Percentiles rank a stretch among this genome's conserved stretches.
These are phyloP conservation scores for Lentithecium fluviatile DNA, from an alignment of 495 filamentous ascomycete genomes.

Conservation along the genomic window DNA sequence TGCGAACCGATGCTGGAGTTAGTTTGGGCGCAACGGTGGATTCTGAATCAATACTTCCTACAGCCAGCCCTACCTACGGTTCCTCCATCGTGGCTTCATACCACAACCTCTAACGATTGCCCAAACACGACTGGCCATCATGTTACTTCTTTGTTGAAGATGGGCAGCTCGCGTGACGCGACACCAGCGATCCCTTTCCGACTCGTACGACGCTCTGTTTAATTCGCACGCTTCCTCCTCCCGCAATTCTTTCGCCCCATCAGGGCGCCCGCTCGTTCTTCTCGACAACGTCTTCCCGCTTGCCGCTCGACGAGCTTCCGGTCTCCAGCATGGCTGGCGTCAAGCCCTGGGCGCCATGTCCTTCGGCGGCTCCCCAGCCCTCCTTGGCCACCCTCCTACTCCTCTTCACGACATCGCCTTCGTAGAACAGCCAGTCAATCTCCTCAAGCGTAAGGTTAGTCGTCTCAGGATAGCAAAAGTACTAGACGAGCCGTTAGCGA, in stretches of 20 bases:
- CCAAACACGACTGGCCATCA: too few relatives aligned
- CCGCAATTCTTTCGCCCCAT: not conserved
- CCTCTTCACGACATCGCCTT: conserved; percentile 12
- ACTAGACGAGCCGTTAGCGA: conserved; percentile 4
- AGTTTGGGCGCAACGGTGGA: not conserved
- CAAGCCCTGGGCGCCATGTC: not conserved
- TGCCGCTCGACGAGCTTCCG: conserved; percentile 2
- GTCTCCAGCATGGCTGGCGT: not conserved
- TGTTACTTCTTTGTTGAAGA: too few relatives aligned
- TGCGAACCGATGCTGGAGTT: not conserved
- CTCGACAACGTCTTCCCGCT: not conserved
- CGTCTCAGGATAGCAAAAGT: conserved; percentile 39
- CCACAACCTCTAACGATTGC: too few relatives aligned
- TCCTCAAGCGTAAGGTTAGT: conserved; percentile 38
- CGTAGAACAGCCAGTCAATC: conserved; percentile 34
- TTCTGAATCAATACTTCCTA: too few relatives aligned
- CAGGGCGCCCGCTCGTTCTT: not conserved
- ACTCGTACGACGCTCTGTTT: too few relatives aligned
- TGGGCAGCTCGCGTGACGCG: too few relatives aligned
- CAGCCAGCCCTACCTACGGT: too few relatives aligned
- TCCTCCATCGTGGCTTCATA: too few relatives aligned
- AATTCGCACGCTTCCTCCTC: not conserved
- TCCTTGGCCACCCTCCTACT: conserved; percentile 12
- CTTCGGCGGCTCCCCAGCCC: conserved; percentile 15
- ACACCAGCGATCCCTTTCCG: too few relatives aligned